These are phyloP conservation scores for Coprinopsis cinerea DNA, from an alignment of 768 basidiomycete species.

Conservation along the genomic window DNA sequence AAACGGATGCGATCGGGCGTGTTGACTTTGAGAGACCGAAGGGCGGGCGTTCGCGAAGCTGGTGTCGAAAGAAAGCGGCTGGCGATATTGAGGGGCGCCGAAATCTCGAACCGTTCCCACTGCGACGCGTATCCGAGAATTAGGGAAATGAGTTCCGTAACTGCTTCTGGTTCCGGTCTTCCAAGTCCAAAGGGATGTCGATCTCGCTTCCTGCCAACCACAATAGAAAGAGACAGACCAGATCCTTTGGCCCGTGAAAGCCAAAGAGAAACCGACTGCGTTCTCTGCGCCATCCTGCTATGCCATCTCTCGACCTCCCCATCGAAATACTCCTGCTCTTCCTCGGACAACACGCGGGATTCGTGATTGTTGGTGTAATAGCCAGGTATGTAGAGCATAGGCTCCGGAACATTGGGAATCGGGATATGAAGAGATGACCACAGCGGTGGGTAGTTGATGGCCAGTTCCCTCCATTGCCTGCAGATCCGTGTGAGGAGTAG, in stretches of 20 bases:
- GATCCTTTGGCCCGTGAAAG: neutral
- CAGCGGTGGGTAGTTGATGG: slow-evolving; percentile 13
- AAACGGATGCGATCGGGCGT: neutral
- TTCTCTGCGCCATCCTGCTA: slow-evolving; percentile 7
- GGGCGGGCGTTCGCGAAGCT: neutral
- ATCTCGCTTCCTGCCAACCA: neutral
- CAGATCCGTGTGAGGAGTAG: slow-evolving; percentile 16
- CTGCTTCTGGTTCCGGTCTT: no score
- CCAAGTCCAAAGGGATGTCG: no score
- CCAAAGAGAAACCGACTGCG: neutral
- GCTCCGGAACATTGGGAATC: slow-evolving; percentile 12
- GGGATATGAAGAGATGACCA: slow-evolving; percentile 18
- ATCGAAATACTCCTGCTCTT: neutral
- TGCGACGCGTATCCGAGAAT: neutral
- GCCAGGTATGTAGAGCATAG: neutral
- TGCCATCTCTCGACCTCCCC: neutral
- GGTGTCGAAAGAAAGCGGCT: slow-evolving; percentile 7
- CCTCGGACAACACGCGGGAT: neutral
- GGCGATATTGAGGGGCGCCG: slow-evolving; percentile 6
- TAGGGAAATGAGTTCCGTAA: neutral
- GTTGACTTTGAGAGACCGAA: neutral
- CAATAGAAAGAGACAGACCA: slow-evolving; percentile 6
- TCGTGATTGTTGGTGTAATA: neutral
- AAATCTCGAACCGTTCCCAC: slow-evolving; percentile 10
- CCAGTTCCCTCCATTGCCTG: slow-evolving; percentile 16